Base-by-base conservation (phyloP, 805 yeast genomes). In the Lachancea sp. region DNA sequence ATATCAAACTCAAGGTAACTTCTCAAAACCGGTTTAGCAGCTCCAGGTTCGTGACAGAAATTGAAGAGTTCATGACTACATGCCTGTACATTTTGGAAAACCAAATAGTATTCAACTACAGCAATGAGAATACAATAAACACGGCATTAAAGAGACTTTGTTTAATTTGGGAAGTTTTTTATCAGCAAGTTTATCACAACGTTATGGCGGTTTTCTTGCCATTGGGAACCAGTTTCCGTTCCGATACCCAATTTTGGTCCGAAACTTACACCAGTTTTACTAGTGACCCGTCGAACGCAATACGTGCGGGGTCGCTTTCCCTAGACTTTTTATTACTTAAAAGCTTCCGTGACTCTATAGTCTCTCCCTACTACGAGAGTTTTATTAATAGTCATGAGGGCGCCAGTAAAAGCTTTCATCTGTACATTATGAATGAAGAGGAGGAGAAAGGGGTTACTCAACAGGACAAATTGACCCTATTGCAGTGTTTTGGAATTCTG, bases 401-500 rank as follows among this genome's bases (percentile, higher is more conserved):
- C 8, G 60, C 57, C 8, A 51, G 60, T 33, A 54, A 52, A 29
- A 52, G 59, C 36, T 63, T 63, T 33, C 59, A 59, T 34, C 39
- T 44, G 36, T 63, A 59, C 40, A 54, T 67, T 11, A 57, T 55
- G 26, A 56, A 54, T 26, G 61, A 63, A 32, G 65, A 57, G 20
- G 69, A 61, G 17, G 60, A 54, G 34, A 69, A 67, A 28, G 77
- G 71, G 4, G 58, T 54, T 1, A 72, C 74, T 3, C 65, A 64
- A 34, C 61, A 66, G 16, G 68, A 66, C 29, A 66, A 69, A 20
- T 54, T 67, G 20, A 56, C 68, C 2, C 54, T 82, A 22, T 57
- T 78, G 8, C 85, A 79, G 51, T 82, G 90, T 50, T 72, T 80
- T 47, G 77, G 82, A 6, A 64, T 77, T 21, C 55, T 83, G 22